These are phyloP conservation scores for Mortierella sp. DNA, from an alignment of 371 early-diverging fungal genomes.

Conservation along the genomic window DNA sequence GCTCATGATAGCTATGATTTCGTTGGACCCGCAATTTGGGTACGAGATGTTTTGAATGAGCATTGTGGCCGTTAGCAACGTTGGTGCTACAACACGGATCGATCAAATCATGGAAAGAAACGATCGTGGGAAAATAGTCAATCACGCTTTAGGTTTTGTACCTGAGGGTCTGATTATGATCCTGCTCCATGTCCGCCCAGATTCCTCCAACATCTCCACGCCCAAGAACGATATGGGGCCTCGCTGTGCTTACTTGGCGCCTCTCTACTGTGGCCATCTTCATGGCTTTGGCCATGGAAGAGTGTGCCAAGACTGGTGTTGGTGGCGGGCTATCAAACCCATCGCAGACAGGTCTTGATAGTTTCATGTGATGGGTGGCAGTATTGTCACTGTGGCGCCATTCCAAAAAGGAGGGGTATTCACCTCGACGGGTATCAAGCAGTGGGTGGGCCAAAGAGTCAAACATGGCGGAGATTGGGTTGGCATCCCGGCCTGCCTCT, in stretches of 20 bases:
- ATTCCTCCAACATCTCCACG: slow-evolving; percentile 52
- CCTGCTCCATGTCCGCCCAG: slow-evolving; percentile 52
- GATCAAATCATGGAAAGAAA: too few species aligned
- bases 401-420: slow-evolving; percentile 45
- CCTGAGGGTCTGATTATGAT: slow-evolving; percentile 52
- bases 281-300: not conserved
- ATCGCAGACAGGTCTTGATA: not conserved
- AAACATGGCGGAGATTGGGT: slow-evolving; percentile 52
- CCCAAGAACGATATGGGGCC: slow-evolving; percentile 45
- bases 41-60: too few species aligned
- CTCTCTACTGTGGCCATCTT: too few species aligned
- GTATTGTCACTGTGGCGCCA: slow-evolving; percentile 11
- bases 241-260: slow-evolving; percentile 12
- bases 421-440: slow-evolving; percentile 51
- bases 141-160: slow-evolving; percentile 3
- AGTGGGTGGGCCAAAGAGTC: slow-evolving; percentile 50
- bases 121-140: too few species aligned
- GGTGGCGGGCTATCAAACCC: slow-evolving; percentile 17
- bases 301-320: slow-evolving; percentile 2
- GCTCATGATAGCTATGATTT: slow-evolving; percentile 38
- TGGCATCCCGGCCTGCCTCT: slow-evolving; percentile 51
- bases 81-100: too few species aligned
- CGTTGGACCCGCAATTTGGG: too few species aligned
- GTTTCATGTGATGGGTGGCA: too few species aligned
- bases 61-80: too few species aligned